phyloP scores from a whole-genome alignment of 2,329 filamentous ascomycete species.

The Penicillium sclerotigenum region DNA sequence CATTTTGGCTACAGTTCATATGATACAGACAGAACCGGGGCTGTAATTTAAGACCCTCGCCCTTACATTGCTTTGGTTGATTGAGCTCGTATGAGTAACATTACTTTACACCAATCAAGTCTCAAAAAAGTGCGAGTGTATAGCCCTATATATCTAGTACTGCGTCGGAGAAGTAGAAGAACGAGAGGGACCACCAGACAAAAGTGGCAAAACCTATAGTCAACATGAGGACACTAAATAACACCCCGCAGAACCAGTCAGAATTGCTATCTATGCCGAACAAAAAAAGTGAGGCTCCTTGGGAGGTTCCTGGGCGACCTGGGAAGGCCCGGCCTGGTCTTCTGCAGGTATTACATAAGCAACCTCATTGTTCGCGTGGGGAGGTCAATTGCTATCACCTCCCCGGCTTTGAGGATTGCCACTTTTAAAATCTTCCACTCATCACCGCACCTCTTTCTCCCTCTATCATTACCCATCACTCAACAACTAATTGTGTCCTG shows the following conservation, averaged over 20 bases:
- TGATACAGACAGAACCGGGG: background rate
- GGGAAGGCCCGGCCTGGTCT: background rate
- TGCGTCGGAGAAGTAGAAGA: background rate
- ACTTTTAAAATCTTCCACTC: background rate
- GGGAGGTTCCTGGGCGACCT: background rate
- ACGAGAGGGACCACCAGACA: too few relatives aligned
- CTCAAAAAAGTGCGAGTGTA: background rate
- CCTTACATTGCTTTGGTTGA: background rate
- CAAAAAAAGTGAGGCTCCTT: slow-evolving; percentile 1
- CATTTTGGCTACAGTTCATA: too few relatives aligned
- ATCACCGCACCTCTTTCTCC: background rate
- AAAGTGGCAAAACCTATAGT: background rate
- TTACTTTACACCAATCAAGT: background rate
- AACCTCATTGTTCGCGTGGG: slow-evolving; percentile 1
- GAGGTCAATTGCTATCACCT: slow-evolving; percentile 7
- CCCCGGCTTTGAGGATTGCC: slow-evolving; percentile 6
- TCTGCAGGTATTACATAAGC: background rate
- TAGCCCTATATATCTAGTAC: background rate
- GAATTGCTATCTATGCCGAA: background rate
- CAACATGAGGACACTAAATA: background rate
- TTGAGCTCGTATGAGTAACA: background rate
- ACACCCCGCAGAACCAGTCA: background rate
- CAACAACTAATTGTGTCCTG: background rate
- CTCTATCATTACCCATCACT: background rate
- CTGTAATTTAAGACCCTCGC: background rate